Evolutionary conservation across 345 rosid genomes (phyloP).

Genomic region (Nephelium lappaceum): DNA sequence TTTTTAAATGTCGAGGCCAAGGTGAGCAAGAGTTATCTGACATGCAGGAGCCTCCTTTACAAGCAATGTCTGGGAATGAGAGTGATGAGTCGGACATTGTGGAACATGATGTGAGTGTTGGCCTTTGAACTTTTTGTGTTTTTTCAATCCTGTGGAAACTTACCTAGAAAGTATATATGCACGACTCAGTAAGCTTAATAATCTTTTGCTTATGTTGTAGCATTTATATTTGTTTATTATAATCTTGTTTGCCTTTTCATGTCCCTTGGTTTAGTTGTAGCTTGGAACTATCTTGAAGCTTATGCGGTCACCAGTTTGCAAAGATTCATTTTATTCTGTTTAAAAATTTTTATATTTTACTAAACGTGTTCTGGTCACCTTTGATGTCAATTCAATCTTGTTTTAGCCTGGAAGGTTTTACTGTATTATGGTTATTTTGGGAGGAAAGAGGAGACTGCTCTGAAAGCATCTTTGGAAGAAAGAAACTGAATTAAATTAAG

Average conservation of each 20-base stretch:
- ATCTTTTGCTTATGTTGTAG: not conserved
- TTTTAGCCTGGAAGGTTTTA: not conserved
- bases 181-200: not conserved
- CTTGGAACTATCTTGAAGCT: not conserved
- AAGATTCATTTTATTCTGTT: not conserved
- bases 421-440: not conserved
- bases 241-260: slow-evolving; percentile 1
- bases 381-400: not conserved
- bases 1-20: slow-evolving; percentile 31
- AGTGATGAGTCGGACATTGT: slow-evolving; percentile 74
- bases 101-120: slow-evolving; percentile 87
- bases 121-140: slow-evolving; percentile 14
- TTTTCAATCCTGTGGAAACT: not conserved
- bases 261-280: slow-evolving; percentile 6
- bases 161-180: not conserved
- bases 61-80: slow-evolving; percentile 59
- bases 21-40: slow-evolving; percentile 40
- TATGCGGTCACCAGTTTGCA: not conserved
- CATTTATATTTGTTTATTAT: not conserved
- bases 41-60: slow-evolving; percentile 38
- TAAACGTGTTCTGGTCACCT: not conserved
- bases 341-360: too few relatives aligned
- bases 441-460: not conserved
- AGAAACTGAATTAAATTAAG: not conserved
- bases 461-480: not conserved